Conservation (phyloP, 176 grass and related monocot species). For the Aechmea fasciata region DNA sequence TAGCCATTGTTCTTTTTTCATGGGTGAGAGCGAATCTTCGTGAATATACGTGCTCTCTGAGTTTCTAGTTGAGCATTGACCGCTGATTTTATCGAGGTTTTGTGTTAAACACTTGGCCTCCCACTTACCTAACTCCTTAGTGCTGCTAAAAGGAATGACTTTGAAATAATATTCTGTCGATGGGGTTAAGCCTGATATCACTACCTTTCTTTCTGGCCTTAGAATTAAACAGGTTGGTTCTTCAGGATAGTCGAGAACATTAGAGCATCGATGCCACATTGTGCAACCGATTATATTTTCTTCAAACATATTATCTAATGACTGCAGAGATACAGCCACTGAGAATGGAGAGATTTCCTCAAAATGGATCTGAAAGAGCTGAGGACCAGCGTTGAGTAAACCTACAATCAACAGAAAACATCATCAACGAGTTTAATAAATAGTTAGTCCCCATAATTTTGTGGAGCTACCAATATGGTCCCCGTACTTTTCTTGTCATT, state of each 20-base stretch:
- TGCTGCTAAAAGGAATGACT: conserved; percentile 53
- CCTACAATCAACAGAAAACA: conserved; percentile 18
- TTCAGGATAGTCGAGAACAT: conserved; percentile 34
- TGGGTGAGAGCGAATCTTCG: conserved; percentile 28
- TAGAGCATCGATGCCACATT: conserved; percentile 55
- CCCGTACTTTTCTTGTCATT: too few relatives aligned
- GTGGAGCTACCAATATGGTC: too few relatives aligned
- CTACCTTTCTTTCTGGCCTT: conserved; percentile 42
- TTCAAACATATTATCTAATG: conserved; percentile 35
- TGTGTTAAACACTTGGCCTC: conserved; percentile 56
- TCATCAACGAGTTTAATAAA: too few relatives aligned
- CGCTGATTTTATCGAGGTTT: conserved; percentile 38
- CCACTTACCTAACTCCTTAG: conserved; percentile 33
- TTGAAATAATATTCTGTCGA: conserved; percentile 71
- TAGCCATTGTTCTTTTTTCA: conserved; percentile 34
- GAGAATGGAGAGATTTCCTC: conserved; percentile 53
- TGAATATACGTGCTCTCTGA: conserved; percentile 36
- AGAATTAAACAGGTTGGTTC: conserved; percentile 56
- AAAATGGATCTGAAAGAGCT: conserved; percentile 42
- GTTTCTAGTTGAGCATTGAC: conserved; percentile 45
- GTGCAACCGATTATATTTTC: conserved; percentile 54
- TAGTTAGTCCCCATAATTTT: too few relatives aligned
- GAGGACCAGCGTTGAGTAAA: conserved; percentile 16
- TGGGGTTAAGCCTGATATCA: conserved; percentile 57
- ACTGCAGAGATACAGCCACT: conserved; percentile 44